A percentile compares a stretch with the other conserved stretches of the same genome.
phyloP scores from a whole-genome alignment of 176 grass and related monocot genomes.

The Dendrocalamus sinicus region DNA sequence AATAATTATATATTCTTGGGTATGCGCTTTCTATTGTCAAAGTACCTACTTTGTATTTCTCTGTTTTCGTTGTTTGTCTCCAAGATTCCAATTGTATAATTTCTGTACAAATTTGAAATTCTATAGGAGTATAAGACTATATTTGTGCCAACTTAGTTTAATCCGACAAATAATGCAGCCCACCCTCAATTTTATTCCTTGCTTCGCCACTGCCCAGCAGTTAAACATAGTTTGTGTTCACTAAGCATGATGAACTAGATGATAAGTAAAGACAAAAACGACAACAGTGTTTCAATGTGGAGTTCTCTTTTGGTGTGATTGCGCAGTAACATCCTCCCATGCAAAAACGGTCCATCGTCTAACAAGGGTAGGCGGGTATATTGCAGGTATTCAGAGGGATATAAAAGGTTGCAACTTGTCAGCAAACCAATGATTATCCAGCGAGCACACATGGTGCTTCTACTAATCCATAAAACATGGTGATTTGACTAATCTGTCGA shows the following conservation, averaged over 20 bases:
- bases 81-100: too few species aligned
- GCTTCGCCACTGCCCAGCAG: too few species aligned
- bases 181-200: too few species aligned
- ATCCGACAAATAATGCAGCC: too few species aligned
- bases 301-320: slow-evolving; percentile 1
- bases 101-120: too few species aligned
- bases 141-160: too few species aligned
- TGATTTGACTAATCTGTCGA: not conserved
- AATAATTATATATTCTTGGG: too few species aligned
- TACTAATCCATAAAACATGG: not conserved
- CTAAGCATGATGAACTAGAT: not conserved
- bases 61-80: too few species aligned
- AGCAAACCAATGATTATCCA: not conserved
- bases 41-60: too few species aligned
- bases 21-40: too few species aligned
- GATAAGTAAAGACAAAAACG: not conserved
- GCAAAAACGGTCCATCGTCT: not conserved
- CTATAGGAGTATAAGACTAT: too few species aligned
- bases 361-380: not conserved
- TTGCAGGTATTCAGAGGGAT: not conserved
- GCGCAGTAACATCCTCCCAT: not conserved
- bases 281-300: not conserved
- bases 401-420: not conserved
- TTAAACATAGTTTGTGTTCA: not conserved
- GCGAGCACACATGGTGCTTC: not conserved